A percentile compares a stretch with the other conserved stretches of the same genome.
These are phyloP conservation scores for Xylaria arbuscula DNA, from an alignment of 2,329 filamentous ascomycete genomes.

Conservation along the genomic window DNA sequence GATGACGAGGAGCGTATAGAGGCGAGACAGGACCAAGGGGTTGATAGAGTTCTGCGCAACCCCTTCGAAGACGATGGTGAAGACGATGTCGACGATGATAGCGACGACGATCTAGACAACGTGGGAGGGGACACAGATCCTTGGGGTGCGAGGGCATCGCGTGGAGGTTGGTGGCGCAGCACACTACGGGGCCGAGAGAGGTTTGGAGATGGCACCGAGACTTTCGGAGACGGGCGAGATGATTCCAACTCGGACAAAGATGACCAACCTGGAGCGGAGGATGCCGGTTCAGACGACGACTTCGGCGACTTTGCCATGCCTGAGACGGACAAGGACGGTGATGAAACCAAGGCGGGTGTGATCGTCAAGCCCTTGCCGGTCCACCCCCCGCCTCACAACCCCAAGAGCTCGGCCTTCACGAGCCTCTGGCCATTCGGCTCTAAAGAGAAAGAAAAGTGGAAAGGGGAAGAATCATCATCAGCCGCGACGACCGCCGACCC, in stretches of 20 bases:
- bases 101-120: constrained; percentile 52
- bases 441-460: constrained; percentile 48
- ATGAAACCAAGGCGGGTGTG: constrained; percentile 48
- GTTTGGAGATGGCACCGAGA: constrained; percentile 53
- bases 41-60: constrained; percentile 47
- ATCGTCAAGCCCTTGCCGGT: constrained; percentile 67
- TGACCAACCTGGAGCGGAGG: constrained; percentile 38
- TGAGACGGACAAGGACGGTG: constrained; percentile 58
- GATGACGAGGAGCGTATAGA: constrained; percentile 55
- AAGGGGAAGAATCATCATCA: constrained; percentile 46
- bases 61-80: constrained; percentile 58
- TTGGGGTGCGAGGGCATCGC: constrained; percentile 48
- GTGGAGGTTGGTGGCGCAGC: constrained; percentile 63
- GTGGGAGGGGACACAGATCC: constrained; percentile 54
- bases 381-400: constrained; percentile 58
- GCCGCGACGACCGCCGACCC: constrained; percentile 51
- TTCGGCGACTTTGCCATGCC: constrained; percentile 77
- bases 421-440: constrained; percentile 67
- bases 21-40: constrained; percentile 38
- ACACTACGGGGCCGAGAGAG: constrained; percentile 51
- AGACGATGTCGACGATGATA: constrained; percentile 65
- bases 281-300: constrained; percentile 51
- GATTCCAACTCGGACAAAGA: constrained; percentile 59
- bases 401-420: constrained; percentile 56
- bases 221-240: constrained; percentile 55